Conservation (phyloP, 495 filamentous ascomycete species). For the Polyplosphaeria fusca region DNA sequence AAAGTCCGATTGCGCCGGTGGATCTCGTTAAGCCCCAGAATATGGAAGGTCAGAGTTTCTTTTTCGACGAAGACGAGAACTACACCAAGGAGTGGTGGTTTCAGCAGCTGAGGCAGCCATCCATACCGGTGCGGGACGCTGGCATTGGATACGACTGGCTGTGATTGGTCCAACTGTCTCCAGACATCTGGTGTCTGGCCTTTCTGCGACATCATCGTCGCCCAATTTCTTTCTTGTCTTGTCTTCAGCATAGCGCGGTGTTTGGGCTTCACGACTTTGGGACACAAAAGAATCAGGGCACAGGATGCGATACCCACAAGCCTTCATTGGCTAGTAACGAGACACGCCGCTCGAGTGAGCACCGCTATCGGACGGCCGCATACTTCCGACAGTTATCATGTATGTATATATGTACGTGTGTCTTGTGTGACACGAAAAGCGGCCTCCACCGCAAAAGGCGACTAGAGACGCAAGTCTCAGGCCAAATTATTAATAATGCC, state of each 20-base stretch:
- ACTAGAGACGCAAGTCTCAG: no score
- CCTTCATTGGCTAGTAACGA: constrained; percentile 24
- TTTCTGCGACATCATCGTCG: background rate
- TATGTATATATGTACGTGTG: no score
- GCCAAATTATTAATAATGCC: no score
- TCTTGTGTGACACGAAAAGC: no score
- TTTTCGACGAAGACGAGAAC: constrained; percentile 38
- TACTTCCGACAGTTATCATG: no score
- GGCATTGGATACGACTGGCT: constrained; percentile 36
- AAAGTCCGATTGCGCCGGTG: constrained; percentile 27
- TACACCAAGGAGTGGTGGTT: constrained; percentile 37
- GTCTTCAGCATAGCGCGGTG: constrained; percentile 30
- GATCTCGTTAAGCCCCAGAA: constrained; percentile 35
- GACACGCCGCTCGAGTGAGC: background rate
- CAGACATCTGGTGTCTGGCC: background rate
- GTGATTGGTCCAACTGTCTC: constrained; percentile 4
- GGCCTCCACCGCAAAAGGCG: no score
- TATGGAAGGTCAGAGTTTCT: constrained; percentile 37
- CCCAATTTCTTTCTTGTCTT: background rate
- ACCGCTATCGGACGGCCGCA: background rate
- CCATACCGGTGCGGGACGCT: constrained; percentile 35
- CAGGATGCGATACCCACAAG: constrained; percentile 22
- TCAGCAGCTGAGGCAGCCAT: constrained; percentile 32
- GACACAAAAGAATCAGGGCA: background rate
- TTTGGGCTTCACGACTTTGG: constrained; percentile 1